A percentile compares a stretch with the other conserved stretches of the same genome.
Conservation (phyloP, 352 stramenopile species). For the Globisporangium perplexum region DNA sequence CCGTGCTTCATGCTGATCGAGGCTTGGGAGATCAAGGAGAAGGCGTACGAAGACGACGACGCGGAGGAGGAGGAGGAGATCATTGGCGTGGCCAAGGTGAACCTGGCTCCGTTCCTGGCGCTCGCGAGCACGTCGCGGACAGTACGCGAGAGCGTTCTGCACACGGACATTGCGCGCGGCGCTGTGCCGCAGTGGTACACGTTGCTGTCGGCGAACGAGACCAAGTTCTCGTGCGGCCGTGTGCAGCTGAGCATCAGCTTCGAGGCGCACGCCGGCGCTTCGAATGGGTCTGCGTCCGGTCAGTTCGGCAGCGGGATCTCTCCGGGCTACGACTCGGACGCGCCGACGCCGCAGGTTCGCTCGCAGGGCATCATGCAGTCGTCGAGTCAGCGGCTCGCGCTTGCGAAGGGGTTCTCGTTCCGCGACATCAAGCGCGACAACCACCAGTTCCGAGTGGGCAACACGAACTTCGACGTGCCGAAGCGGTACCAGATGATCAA, state of each 20-base stretch:
- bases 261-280: constrained; percentile 28
- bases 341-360: constrained; percentile 47
- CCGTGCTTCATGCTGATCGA: constrained; percentile 87
- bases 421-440: constrained; percentile 82
- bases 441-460: constrained; percentile 82
- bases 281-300: constrained; percentile 2
- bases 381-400: constrained; percentile 45
- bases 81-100: constrained; percentile 82
- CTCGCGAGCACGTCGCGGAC: constrained; percentile 77
- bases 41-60: constrained; percentile 23
- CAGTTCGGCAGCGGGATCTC: constrained; percentile 18
- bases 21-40: constrained; percentile 67
- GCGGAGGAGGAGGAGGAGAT: constrained; percentile 52
- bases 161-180: constrained; percentile 78
- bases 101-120: constrained; percentile 82
- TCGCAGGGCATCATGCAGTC: constrained; percentile 32
- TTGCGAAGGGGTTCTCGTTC: constrained; percentile 79
- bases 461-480: constrained; percentile 83
- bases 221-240: constrained; percentile 78
- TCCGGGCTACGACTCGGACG: constrained; percentile 39
- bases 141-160: constrained; percentile 75
- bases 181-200: constrained; percentile 86
- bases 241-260: constrained; percentile 87
- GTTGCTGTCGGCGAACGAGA: constrained; percentile 73
- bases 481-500: constrained; percentile 88